A percentile compares a stretch with the other conserved stretches of the same genome.
These are phyloP conservation scores for Sordariomycetes sp. DNA, from an alignment of 2,329 filamentous ascomycete species.

Conservation along the genomic window DNA sequence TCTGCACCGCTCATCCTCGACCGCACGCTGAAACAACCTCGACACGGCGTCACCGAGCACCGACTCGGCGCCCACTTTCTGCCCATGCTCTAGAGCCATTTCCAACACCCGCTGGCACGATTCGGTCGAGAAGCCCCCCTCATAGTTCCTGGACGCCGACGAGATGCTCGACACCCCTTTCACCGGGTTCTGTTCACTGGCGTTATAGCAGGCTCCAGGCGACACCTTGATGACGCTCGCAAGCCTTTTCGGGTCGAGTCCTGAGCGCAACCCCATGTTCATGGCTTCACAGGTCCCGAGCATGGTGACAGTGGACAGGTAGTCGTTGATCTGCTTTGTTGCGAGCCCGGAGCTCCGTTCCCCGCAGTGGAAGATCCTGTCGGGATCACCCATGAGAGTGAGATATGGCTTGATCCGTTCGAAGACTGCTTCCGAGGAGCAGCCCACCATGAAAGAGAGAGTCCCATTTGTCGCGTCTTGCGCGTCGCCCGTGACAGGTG, in stretches of 20 bases:
- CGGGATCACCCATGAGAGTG: neutral
- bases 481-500: slow-evolving; percentile 8
- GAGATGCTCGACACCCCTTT: slow-evolving; percentile 6
- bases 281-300: slow-evolving; percentile 9
- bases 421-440: neutral
- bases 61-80: neutral
- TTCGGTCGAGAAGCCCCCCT: slow-evolving; percentile 9
- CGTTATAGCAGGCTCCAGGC: slow-evolving; percentile 8
- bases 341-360: slow-evolving; percentile 7
- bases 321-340: slow-evolving; percentile 10
- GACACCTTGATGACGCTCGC: slow-evolving; percentile 8
- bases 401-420: neutral
- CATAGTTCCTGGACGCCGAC: slow-evolving; percentile 6
- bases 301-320: slow-evolving; percentile 8
- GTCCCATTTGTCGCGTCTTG: slow-evolving; percentile 6
- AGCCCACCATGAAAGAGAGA: slow-evolving; percentile 9
- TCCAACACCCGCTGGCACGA: slow-evolving; percentile 7
- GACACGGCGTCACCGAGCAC: neutral
- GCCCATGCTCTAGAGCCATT: slow-evolving; percentile 5
- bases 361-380: slow-evolving; percentile 8
- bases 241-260: slow-evolving; percentile 4
- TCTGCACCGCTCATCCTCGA: neutral
- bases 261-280: slow-evolving; percentile 8
- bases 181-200: slow-evolving; percentile 8
- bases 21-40: neutral